These are phyloP conservation scores for Ligustrum vulgare DNA, from an alignment of 257 asterid species.

Conservation along the genomic window DNA sequence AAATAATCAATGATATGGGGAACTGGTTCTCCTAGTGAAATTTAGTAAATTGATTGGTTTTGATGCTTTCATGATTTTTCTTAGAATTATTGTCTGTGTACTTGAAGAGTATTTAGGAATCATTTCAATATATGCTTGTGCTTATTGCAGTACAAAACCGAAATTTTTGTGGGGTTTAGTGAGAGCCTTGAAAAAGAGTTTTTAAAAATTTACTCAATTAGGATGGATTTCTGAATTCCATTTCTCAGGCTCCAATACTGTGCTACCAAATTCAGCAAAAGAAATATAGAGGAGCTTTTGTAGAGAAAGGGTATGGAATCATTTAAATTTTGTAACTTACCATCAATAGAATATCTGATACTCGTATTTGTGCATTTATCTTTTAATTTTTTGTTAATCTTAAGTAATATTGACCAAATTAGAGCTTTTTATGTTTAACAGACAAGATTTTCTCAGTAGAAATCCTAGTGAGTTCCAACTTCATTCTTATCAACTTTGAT, in stretches of 20 bases:
- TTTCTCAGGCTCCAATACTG: not conserved
- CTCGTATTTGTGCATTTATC: not conserved
- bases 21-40: constrained; percentile 7
- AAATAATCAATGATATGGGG: not conserved
- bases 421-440: not conserved
- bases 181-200: too few relatives aligned
- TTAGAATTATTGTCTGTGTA: not conserved
- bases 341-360: not conserved
- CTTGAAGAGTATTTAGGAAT: not conserved
- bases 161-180: not conserved
- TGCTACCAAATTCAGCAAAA: not conserved
- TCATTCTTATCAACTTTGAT: not conserved
- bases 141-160: not conserved
- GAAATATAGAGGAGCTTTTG: not conserved
- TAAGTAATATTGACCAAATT: not conserved
- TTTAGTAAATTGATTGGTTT: constrained; percentile 7
- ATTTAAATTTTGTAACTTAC: not conserved
- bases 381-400: not conserved
- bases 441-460: not conserved
- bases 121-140: not conserved
- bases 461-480: not conserved
- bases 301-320: not conserved
- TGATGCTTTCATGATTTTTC: constrained; percentile 1
- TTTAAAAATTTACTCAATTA: not conserved
- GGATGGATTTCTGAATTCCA: not conserved